Base-by-base conservation (phyloP, 257 asterid genomes). In the Nicotiana paniculata region DNA sequence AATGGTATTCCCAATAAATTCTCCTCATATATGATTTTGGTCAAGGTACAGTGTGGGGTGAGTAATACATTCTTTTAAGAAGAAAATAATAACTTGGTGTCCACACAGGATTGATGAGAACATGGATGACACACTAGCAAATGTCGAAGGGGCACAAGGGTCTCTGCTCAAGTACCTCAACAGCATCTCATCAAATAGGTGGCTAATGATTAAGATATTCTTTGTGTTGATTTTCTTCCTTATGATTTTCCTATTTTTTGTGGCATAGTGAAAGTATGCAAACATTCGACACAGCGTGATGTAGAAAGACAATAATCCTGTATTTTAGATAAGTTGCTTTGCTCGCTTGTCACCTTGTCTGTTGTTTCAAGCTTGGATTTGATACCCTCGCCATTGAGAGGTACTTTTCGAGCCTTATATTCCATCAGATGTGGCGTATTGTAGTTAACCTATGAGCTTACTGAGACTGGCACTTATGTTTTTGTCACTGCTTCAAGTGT, bases 191-290 rank as follows among this genome's bases (percentile, higher is more conserved):
- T 93, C 98, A 4, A 95, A 95, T 86, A 85, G 99, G 83, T 95
- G 99, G 99, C 89, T 95, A 87, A 95, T 95, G 99, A 93, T 95
- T 88, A 95, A 95, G 90, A 92, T 95, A 88, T 95, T 91, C 88
- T 93, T 91, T 88, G 98, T 92, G 79, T 84, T 95, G 89, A 88
- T 95, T 79, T 92, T 91, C 91, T 95, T 91, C 85, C 97, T 95
- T 86, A 92, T 90, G 96, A 91, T 95, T 87, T 95, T 95, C 92
- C 90, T 95, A 32, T 95, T 93, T 92, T 93, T 95, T 67, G 98
- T 95, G 86, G 99, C 98, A 79, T 92, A 79, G 82, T 74, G 62
- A 64, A 21, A 32, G 43, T 35, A 57, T 43, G 64, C 63, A 17
- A 17, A 58, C 26, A 17, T 54, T 26, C 5, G 12, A 24, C 28